Conservation (phyloP, 345 rosid species). For the Lenwebbia sp. region DNA sequence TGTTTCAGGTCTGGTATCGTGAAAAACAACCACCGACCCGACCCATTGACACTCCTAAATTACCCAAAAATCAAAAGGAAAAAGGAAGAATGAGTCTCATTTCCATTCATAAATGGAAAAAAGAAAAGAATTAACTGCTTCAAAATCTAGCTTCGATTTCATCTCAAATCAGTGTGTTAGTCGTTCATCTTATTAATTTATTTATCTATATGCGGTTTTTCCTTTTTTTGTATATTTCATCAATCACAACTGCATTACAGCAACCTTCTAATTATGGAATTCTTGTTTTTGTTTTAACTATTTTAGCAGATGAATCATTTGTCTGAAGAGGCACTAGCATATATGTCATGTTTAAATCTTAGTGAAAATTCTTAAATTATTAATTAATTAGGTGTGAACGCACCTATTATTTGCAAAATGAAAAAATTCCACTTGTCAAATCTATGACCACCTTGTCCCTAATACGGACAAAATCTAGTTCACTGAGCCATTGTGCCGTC, state of each 20-base stretch:
- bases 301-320: not conserved
- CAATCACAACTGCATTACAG: not conserved
- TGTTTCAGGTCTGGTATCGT: no score
- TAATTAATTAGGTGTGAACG: not conserved
- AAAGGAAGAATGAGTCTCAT: not conserved
- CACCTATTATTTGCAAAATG: not conserved
- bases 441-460: not conserved
- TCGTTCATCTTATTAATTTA: not conserved
- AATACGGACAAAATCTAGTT: not conserved
- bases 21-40: no score
- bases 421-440: not conserved
- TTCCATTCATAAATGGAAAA: not conserved
- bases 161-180: not conserved
- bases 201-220: not conserved
- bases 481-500: not conserved
- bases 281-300: not conserved
- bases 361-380: not conserved
- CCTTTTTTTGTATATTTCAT: not conserved
- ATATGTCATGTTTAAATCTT: not conserved
- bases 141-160: not conserved
- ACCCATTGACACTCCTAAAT: no score
- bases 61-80: not conserved
- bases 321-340: not conserved
- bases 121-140: not conserved
- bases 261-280: not conserved